Base-by-base conservation (phyloP, 1,139 yeast genomes). In the Zygosaccharomyces pseudobailii region DNA sequence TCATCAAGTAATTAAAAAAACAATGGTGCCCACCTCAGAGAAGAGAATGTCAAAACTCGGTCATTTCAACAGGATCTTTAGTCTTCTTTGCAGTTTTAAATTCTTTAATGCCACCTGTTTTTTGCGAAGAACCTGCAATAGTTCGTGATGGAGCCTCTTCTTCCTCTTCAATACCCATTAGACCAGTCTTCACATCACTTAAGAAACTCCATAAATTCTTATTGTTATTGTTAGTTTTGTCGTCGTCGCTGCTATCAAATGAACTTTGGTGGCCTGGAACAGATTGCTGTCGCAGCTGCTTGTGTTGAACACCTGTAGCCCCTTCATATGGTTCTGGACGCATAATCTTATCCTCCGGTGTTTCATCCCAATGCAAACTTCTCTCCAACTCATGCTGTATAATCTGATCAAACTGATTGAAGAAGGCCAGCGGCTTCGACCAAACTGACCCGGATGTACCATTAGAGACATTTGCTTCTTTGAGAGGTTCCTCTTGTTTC, bases 331-430 rank as follows among this genome's bases (percentile, higher is more conserved):
- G 40, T 22, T 34, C 32, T 44, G 30, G 45, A 32, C 42, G 25
- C 36, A 33, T 21, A 8, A 32, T 20, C 30, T 40, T 40, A n/a
- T 48, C 53, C 43, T 50, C 51, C 21, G 51, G 54, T 13, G 28
- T 42, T 13, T 58, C 63, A 52, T 64, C 62, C 70, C 69, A 27
- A 69, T 63, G 65, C 22, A 70, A 58, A 20, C 80, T 66, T 62
- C 78, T 73, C 56, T 84, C 90, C 53, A 84, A 72, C 60, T 84
- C 90, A 48, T 73, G 76, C 59, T 80, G 87, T 25, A 84, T 68
- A 67, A 83, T 72, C 42, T 77, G 78, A 62, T 84, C 92, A 58
- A 84, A 76, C 52, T 82, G 88, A 55, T 82, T 87, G 38, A 84
- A 72, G 48, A 83, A 71, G 36, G 73, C 77, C 40, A 84, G 70